Conservation (phyloP, 805 yeast species). For the Suhomyces xylopsoci region DNA sequence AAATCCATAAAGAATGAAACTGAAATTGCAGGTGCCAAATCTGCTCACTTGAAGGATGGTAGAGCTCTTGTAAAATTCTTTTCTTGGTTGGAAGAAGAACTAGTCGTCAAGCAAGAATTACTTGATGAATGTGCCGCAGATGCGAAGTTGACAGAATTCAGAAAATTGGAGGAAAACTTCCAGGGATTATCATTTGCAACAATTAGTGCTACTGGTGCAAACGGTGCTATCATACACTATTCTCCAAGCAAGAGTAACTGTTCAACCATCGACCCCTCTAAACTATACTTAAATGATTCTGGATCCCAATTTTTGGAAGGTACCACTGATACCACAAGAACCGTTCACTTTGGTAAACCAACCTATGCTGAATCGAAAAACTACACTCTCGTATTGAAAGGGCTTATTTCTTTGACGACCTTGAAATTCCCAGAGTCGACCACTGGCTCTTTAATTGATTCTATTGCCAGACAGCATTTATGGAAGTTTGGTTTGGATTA, state of each 20-base stretch:
- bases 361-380: conserved; percentile 43
- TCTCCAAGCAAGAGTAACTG: conserved; percentile 48
- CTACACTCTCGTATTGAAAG: conserved; percentile 59
- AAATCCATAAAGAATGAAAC: conserved; percentile 50
- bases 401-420: conserved; percentile 48
- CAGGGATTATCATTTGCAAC: conserved; percentile 71
- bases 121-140: conserved; percentile 62
- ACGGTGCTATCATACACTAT: conserved; percentile 77
- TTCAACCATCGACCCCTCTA: conserved; percentile 49
- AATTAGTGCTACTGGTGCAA: conserved; percentile 71
- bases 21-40: conserved; percentile 50
- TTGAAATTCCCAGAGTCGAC: conserved; percentile 54
- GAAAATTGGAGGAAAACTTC: conserved; percentile 44
- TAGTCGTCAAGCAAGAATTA: conserved; percentile 37
- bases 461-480: conserved; percentile 55
- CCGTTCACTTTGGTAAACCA: conserved; percentile 53
- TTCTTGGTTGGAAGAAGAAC: conserved; percentile 57
- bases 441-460: conserved; percentile 53
- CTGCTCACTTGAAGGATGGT: conserved; percentile 58
- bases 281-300: conserved; percentile 54
- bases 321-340: conserved; percentile 63
- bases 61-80: conserved; percentile 52
- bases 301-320: conserved; percentile 64
- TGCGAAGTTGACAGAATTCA: conserved; percentile 39
- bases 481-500: conserved; percentile 59